Conservation (phyloP, 1,284 basidiomycete species). For the Puccinia polysora region DNA sequence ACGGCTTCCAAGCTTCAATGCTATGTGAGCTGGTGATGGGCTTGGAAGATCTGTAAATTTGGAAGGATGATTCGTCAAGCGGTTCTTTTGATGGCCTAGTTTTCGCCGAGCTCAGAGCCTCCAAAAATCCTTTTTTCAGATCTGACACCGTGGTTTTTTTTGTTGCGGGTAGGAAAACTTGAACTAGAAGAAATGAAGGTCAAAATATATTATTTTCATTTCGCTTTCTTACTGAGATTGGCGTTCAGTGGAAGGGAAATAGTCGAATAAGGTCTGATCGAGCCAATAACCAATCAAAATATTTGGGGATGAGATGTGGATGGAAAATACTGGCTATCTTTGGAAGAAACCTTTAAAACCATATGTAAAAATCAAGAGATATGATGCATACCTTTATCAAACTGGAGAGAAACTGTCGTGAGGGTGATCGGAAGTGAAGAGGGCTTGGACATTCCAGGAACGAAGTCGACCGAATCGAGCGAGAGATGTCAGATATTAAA, state of each 20-base stretch:
- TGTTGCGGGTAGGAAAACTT: conserved; percentile 1
- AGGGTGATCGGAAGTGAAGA: neutral
- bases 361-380: neutral
- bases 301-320: too few species aligned
- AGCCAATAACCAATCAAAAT: too few species aligned
- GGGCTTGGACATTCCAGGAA: too few species aligned
- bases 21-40: neutral
- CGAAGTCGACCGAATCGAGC: neutral
- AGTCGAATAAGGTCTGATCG: too few species aligned
- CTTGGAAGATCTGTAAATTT: neutral
- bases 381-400: neutral
- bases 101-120: neutral
- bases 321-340: too few species aligned
- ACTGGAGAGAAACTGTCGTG: neutral
- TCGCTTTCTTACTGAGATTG: neutral
- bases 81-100: neutral
- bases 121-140: conserved; percentile 4
- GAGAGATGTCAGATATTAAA: neutral
- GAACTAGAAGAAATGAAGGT: neutral
- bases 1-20: conserved; percentile 1
- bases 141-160: neutral
- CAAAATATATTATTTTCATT: neutral
- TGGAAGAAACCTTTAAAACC: too few species aligned
- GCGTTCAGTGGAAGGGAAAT: neutral
- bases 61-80: neutral